These are phyloP conservation scores for Corynespora cassiicola DNA, from an alignment of 2,329 filamentous ascomycete species.

Conservation along the genomic window DNA sequence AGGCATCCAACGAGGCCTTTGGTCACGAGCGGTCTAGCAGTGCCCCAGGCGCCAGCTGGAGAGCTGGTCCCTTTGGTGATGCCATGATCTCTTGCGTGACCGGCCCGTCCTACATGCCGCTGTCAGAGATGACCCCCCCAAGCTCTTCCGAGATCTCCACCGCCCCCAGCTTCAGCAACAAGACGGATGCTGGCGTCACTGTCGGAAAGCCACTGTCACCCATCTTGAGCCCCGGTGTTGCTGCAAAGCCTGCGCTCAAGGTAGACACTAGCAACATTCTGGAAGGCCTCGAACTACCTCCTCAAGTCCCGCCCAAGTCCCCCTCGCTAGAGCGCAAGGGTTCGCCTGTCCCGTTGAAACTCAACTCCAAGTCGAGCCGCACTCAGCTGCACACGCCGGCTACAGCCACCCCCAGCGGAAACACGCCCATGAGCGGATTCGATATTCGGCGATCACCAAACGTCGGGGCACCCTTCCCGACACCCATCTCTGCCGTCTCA, in stretches of 20 bases:
- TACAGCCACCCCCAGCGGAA: constrained; percentile 28
- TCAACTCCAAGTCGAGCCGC: constrained; percentile 38
- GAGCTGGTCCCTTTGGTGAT: constrained; percentile 47
- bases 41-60: constrained; percentile 46
- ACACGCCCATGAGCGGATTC: constrained; percentile 32
- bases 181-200: constrained; percentile 12
- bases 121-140: constrained; percentile 21
- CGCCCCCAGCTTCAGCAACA: too few relatives aligned
- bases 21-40: constrained; percentile 48
- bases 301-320: constrained; percentile 47
- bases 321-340: constrained; percentile 39
- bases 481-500: constrained; percentile 38
- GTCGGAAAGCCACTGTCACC: constrained; percentile 32
- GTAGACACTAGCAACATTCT: constrained; percentile 33
- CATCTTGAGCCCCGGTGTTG: constrained; percentile 43
- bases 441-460: constrained; percentile 42
- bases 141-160: constrained; percentile 21
- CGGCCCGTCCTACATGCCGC: constrained; percentile 35
- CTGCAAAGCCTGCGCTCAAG: constrained; percentile 37
- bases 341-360: constrained; percentile 40
- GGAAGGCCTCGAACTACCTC: constrained; percentile 32
- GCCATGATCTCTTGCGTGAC: constrained; percentile 47
- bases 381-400: constrained; percentile 40
- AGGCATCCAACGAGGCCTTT: constrained; percentile 39
- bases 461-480: constrained; percentile 28